These are phyloP conservation scores for Wickerhamomyces chambardii DNA, from an alignment of 805 yeast species.

Conservation along the genomic window DNA sequence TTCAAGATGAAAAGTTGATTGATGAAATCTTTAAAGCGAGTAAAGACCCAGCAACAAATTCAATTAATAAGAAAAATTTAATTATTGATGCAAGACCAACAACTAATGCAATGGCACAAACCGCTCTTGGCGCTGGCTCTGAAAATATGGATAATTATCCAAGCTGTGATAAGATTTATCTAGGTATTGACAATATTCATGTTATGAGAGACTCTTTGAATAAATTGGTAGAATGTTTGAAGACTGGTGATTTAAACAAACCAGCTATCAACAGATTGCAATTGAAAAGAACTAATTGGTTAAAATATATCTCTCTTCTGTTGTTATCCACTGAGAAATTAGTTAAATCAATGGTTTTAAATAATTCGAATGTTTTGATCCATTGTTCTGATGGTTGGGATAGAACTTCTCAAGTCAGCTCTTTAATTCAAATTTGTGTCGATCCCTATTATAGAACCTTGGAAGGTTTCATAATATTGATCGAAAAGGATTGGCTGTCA, in stretches of 20 bases:
- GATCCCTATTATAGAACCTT: slow-evolving; percentile 87
- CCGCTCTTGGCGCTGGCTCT: slow-evolving; percentile 97
- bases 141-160: slow-evolving; percentile 86
- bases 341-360: slow-evolving; percentile 73
- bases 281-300: slow-evolving; percentile 69
- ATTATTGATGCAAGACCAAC: slow-evolving; percentile 90
- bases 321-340: slow-evolving; percentile 71
- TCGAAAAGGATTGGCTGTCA: slow-evolving; percentile 94
- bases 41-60: slow-evolving; percentile 30
- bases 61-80: slow-evolving; percentile 49
- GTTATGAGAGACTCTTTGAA: slow-evolving; percentile 82
- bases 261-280: slow-evolving; percentile 43
- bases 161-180: slow-evolving; percentile 58
- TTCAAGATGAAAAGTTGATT: slow-evolving; percentile 84
- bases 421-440: slow-evolving; percentile 75
- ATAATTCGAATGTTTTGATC: slow-evolving; percentile 72
- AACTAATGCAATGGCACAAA: slow-evolving; percentile 93
- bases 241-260: slow-evolving; percentile 53
- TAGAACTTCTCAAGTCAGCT: slow-evolving; percentile 82
- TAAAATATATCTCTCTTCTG: slow-evolving; percentile 58
- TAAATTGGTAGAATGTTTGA: slow-evolving; percentile 51
- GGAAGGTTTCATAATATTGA: slow-evolving; percentile 75
- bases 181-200: slow-evolving; percentile 93
- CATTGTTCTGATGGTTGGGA: slow-evolving; percentile 99
- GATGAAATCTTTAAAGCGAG: slow-evolving; percentile 66